These are phyloP conservation scores for Paxillus ammoniavirescens DNA, from an alignment of 768 basidiomycete genomes.

Conservation along the genomic window DNA sequence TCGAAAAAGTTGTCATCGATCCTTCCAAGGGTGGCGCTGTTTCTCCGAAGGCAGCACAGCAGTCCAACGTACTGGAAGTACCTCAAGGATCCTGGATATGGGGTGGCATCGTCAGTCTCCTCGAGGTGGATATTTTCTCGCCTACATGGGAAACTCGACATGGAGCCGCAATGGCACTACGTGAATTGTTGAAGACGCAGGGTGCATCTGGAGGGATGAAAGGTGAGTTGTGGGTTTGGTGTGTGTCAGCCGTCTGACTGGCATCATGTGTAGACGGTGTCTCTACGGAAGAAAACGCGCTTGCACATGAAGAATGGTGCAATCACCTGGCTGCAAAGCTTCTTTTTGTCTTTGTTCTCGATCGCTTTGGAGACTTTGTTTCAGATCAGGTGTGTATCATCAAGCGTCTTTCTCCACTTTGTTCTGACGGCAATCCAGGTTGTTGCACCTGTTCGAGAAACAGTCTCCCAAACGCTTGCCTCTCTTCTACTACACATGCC, in stretches of 20 bases:
- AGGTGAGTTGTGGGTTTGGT: constrained; percentile 39
- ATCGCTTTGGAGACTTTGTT: constrained; percentile 98
- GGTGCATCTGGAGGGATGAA: constrained; percentile 81
- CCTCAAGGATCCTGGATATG: constrained; percentile 78
- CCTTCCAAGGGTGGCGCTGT: constrained; percentile 85
- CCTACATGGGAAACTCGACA: constrained; percentile 92
- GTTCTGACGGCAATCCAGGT: constrained; percentile 44
- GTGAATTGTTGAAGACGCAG: constrained; percentile 84
- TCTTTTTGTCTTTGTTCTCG: constrained; percentile 86
- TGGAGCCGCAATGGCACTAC: constrained; percentile 87
- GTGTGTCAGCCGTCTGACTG: background rate
- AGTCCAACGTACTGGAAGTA: constrained; percentile 76
- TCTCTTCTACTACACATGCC: constrained; percentile 89
- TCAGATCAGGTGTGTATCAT: constrained; percentile 68
- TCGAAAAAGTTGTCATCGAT: constrained; percentile 74
- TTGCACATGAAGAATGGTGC: constrained; percentile 82
- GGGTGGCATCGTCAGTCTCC: constrained; percentile 76
- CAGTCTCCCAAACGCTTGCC: constrained; percentile 91
- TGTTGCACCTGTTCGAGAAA: constrained; percentile 95
- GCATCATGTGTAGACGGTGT: constrained; percentile 43
- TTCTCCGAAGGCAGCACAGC: constrained; percentile 71
- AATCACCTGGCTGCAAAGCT: constrained; percentile 84
- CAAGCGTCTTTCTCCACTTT: background rate
- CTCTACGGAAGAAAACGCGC: constrained; percentile 55
- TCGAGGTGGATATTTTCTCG: constrained; percentile 83